Evolutionary conservation across 2,329 filamentous ascomycete genomes (phyloP), one percentile per base, ranked within the genome.

Genomic region (Escovopsis sp.): DNA sequence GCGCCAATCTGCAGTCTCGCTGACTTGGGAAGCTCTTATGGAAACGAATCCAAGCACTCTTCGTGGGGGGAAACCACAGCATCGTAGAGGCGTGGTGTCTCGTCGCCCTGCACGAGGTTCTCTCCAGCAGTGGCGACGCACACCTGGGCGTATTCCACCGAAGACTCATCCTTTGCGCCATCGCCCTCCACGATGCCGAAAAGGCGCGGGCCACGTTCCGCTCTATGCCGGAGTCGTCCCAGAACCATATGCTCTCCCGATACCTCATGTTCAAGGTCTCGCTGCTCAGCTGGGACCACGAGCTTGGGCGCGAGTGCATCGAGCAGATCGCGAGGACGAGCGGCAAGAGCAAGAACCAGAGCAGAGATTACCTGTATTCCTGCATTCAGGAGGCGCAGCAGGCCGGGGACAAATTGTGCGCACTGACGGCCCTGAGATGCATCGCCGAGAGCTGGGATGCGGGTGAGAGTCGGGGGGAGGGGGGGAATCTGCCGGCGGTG

Each of bases 231-330:
- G 60, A 71, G 13, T 45, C 55, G 0, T 66, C 66, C 14, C 70
- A 66, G 41, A 62, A 71, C 32, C 75, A 82, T 9, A 66, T 74
- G 1, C 63, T 78, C 46, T 84, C 80, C 3, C 65, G 70, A 26
- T 90, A 84, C 48, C 53, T 92, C 18, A 71, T 82, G 58, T 92
- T 84, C 55, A 85, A 81, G 48, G 63, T 78, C 14, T 73, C 79
- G 1, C 54, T 90, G 2, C 63, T 70, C 32, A 63, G 57, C 14
- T 63, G 63, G 39, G 70, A 87, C 44, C 50, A 57, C 27, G 65
- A 72, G 1, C 49, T 67, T 51, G 78, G 78, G n/a, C 54, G 62
- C 15, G 65, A 74, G 31, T 83, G 77, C 47, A 65, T 93, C 3
- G 60, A 72, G 18, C 52, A 57, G 2, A 58, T 94, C 18, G 68